Evolutionary conservation across 164 flowering plant species (phyloP).

Genomic region (Piper betle): DNA sequence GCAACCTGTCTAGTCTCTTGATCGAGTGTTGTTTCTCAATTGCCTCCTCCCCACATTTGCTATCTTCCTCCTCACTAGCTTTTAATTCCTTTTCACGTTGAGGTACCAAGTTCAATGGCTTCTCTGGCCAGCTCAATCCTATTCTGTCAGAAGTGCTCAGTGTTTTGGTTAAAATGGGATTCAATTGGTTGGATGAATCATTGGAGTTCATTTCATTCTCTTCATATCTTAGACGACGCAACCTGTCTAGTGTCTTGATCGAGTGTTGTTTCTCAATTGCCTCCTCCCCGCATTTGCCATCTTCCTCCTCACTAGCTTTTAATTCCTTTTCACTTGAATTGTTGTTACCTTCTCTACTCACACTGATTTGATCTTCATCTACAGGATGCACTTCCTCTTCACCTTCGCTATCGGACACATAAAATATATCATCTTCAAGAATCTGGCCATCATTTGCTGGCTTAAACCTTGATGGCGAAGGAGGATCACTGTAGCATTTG

Average conservation of each 20-base stretch:
- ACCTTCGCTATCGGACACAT: constrained; percentile 48
- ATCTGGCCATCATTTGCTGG: constrained; percentile 58
- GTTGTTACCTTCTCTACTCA: constrained; percentile 18
- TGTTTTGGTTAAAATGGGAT: constrained; percentile 31
- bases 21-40: constrained; percentile 31
- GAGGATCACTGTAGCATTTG: constrained; percentile 73
- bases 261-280: constrained; percentile 27
- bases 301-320: constrained; percentile 6
- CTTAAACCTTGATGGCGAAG: constrained; percentile 85
- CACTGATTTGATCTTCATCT: constrained; percentile 36
- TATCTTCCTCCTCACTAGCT: constrained; percentile 12
- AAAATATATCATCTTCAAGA: constrained; percentile 50
- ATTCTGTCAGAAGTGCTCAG: constrained; percentile 65
- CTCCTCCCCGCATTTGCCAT: constrained; percentile 10
- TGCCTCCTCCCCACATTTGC: constrained; percentile 10
- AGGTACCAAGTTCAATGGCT: constrained; percentile 50
- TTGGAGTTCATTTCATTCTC: constrained; percentile 19
- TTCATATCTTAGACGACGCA: constrained; percentile 27
- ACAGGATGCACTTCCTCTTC: constrained; percentile 57
- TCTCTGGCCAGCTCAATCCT: constrained; percentile 90
- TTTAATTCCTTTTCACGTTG: constrained; percentile 11
- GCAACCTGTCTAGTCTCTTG: constrained; percentile 42
- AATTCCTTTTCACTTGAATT: constrained; percentile 8
- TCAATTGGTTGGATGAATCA: constrained; percentile 10
- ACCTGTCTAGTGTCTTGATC: constrained; percentile 40